Percentiles rank a stretch among this genome's conserved stretches.
Evolutionary conservation across 2,329 filamentous ascomycete genomes (phyloP).

Genomic region (Periconia digitata): DNA sequence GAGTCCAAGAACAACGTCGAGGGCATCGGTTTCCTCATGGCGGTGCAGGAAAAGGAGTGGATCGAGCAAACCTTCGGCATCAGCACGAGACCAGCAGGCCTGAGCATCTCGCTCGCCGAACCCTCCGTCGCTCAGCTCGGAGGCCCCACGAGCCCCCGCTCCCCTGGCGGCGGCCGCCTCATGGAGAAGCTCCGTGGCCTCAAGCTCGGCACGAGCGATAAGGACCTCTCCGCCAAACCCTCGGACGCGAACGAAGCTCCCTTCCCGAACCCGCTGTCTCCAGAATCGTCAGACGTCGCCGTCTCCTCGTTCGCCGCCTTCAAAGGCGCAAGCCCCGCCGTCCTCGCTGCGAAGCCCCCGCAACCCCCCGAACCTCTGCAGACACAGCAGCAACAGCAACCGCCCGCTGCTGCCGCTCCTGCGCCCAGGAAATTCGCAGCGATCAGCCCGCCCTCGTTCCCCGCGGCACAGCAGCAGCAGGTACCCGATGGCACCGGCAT

Average conservation of each 20-base stretch:
- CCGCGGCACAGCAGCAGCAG: constrained; percentile 44
- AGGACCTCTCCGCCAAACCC: constrained; percentile 58
- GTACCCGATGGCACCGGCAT: constrained; percentile 35
- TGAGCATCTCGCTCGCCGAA: constrained; percentile 41
- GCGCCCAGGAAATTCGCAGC: constrained; percentile 40
- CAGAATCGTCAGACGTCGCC: constrained; percentile 64
- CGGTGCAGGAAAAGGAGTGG: constrained; percentile 79
- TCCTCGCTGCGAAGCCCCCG: constrained; percentile 47
- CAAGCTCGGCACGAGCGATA: constrained; percentile 72
- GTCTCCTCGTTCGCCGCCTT: constrained; percentile 63
- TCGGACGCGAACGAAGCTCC: constrained; percentile 22
- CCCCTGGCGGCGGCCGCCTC: constrained; percentile 67
- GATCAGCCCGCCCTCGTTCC: constrained; percentile 39
- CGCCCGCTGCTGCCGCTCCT: too few species aligned
- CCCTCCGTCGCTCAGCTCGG: constrained; percentile 49
- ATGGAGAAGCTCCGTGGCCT: constrained; percentile 79
- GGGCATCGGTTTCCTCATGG: constrained; percentile 83
- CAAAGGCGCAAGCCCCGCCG: constrained; percentile 49
- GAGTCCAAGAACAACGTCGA: constrained; percentile 76
- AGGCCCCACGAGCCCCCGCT: constrained; percentile 61
- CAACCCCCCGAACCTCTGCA: constrained; percentile 32
- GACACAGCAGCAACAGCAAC: constrained; percentile 23
- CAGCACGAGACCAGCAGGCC: constrained; percentile 43
- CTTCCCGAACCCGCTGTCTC: constrained; percentile 57
- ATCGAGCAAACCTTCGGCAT: constrained; percentile 80